Evolutionary conservation across 768 basidiomycete genomes (phyloP).

Genomic region (Suillus occidentalis): DNA sequence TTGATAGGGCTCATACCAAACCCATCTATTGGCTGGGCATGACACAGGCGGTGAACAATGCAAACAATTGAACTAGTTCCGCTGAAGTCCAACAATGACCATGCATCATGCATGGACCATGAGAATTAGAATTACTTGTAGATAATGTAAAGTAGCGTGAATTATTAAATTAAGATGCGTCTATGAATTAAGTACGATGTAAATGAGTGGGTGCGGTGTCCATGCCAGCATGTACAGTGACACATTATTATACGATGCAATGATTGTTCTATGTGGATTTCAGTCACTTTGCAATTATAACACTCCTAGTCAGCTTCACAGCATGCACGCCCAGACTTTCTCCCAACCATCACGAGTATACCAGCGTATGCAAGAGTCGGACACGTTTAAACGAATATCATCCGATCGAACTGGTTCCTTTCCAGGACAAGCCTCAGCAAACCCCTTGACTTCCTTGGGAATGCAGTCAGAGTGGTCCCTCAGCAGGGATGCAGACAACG

Average conservation of each 20-base stretch:
- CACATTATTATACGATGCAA: background rate
- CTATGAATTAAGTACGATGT: too few species aligned
- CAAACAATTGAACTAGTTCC: background rate
- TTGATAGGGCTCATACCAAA: background rate
- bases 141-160: too few species aligned
- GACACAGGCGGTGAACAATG: background rate
- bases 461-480: background rate
- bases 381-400: background rate
- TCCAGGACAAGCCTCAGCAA: background rate
- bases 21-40: background rate
- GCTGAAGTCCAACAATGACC: background rate
- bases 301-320: background rate
- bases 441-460: background rate
- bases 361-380: background rate
- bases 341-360: background rate
- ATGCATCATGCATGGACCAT: background rate
- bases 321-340: conserved; percentile 2
- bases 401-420: background rate
- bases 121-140: too few species aligned
- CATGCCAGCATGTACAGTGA: background rate
- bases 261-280: background rate
- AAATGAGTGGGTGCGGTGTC: background rate
- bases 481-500: background rate
- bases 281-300: background rate
- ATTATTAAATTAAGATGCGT: too few species aligned